Base-by-base conservation (phyloP, 1,284 basidiomycete species). In the Crepidotus sp. region DNA sequence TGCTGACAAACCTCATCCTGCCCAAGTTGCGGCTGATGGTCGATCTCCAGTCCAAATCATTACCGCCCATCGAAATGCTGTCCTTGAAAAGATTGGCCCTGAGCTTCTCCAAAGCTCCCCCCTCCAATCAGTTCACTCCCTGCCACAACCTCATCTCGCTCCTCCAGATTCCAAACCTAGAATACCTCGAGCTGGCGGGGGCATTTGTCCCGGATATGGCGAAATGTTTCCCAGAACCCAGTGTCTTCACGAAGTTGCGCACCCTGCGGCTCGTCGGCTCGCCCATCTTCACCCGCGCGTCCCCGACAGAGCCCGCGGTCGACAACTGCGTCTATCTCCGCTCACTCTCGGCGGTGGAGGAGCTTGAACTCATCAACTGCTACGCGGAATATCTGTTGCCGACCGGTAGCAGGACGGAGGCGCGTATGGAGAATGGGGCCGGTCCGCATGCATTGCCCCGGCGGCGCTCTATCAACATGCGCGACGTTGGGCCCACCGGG, bases 151-250 rank as follows among this genome's bases (percentile, higher is more conserved):
- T 51, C 4, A 11, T 48, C 10, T 40, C 50, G 4, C 36, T 51
- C 8, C 27, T 51, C 5, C 30, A 14, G 14, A 13, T 42, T 17
- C 50, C 50, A 3, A 51, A 51, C 32, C 9, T 51, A 26, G 50
- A 51, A 43, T 51, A 48, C 19, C 36, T 51, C 5, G 50, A 51
- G 42, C 29, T 51, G 3, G 46, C 34, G 50, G 50, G 5, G 24
- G 27, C 9, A 31, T 24, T n/a, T 4, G 36, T 45, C 14, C 50
- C 50, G 14, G 46, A 51, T 25, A 36, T 51, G 8, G 34, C 42
- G 9, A 33, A 24, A 32, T 45, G 14, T 18, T 46, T 48, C 13
- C 46, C 32, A 21, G 11, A 36, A 5, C 47, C 49, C n/a, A 30
- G 32, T 14, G 22, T 22, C n/a, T 48, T 51, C 31, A 33, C 31